Base-by-base conservation (phyloP, 768 basidiomycete genomes). In the Lactarius deliciosus region DNA sequence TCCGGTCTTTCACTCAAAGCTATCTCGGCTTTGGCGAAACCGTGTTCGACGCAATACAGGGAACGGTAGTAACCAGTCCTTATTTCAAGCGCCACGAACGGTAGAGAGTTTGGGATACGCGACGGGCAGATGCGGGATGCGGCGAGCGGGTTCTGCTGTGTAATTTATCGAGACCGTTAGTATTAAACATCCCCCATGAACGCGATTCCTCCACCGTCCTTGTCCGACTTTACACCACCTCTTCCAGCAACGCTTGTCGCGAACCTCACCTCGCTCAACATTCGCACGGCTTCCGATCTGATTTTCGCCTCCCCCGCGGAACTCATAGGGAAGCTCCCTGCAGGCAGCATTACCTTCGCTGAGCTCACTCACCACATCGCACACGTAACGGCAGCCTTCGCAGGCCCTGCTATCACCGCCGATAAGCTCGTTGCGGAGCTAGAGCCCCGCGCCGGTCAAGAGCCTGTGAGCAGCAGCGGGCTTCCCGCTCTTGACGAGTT, bases 11-110 rank as follows among this genome's bases (percentile, higher is more conserved):
- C 11, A 87, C 92, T 3, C 91, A 97, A 72, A 85, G 83, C 65
- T 95, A 94, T 74, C 81, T 98, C 60, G 86, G 88, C 41, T 80
- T 94, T 30, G 96, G 96, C 60, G 96, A 98, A 77, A 86, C 89
- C 5, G 77, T 96, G 40, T 98, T 96, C 78, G 91, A 93, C 74
- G 83, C 94, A 76, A 79, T 90, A 41, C 89, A 94, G 72, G 88
- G 86, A 13, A 86, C 88, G 2, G 92, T 87, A n/a, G 91, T 97
- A 68, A 94, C 90, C 75, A 95, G 89, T 74, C 71, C 80, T 10
- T 97, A 91, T 74, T 98, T 91, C 81, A 89, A 84, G 80, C 83
- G 82, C 73, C 80, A 84, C 61, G 68, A 75, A 63, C 77, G 72
- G 76, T 79, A 20, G 38, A 28, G 60, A 10, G 47, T 18, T 11